Percentiles rank a stretch among this genome's conserved stretches.
phyloP scores from a whole-genome alignment of 1,284 basidiomycete species.

The Peniophora sp. region DNA sequence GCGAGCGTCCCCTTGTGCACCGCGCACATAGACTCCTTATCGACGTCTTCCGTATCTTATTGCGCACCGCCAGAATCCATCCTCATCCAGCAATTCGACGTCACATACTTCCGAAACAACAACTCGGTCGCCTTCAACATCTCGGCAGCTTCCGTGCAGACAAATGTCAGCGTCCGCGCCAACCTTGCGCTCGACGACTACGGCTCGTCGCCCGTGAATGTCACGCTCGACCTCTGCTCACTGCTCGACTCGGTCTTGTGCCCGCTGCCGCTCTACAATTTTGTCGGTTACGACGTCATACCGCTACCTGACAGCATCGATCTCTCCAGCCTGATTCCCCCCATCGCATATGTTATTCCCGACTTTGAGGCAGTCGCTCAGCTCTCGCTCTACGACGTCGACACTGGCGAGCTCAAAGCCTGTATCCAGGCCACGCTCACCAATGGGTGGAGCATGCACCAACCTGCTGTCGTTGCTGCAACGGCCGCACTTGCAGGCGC shows the following conservation, averaged over 20 bases:
- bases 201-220: slow-evolving; percentile 69
- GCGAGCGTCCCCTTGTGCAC: slow-evolving; percentile 27
- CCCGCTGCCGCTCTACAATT: slow-evolving; percentile 81
- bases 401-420: slow-evolving; percentile 67
- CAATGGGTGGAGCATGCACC: slow-evolving; percentile 83
- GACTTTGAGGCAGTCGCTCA: slow-evolving; percentile 89
- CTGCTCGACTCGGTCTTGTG: slow-evolving; percentile 76
- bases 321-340: slow-evolving; percentile 54
- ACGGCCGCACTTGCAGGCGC: slow-evolving; percentile 66
- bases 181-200: slow-evolving; percentile 79
- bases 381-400: slow-evolving; percentile 64
- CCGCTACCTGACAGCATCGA: slow-evolving; percentile 58
- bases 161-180: slow-evolving; percentile 73
- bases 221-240: slow-evolving; percentile 73
- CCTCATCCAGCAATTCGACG: slow-evolving; percentile 75
- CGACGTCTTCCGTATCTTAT: slow-evolving; percentile 82
- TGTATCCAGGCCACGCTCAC: slow-evolving; percentile 89
- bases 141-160: slow-evolving; percentile 62
- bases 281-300: slow-evolving; percentile 74
- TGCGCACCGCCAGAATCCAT: slow-evolving; percentile 76
- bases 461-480: slow-evolving; percentile 71
- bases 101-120: slow-evolving; percentile 68
- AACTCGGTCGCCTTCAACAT: slow-evolving; percentile 69
- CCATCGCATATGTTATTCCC: slow-evolving; percentile 82
- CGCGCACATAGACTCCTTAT: slow-evolving; percentile 47